phyloP scores from a whole-genome alignment of 208 protist genomes.

The Acanthamoeba sp. region DNA sequence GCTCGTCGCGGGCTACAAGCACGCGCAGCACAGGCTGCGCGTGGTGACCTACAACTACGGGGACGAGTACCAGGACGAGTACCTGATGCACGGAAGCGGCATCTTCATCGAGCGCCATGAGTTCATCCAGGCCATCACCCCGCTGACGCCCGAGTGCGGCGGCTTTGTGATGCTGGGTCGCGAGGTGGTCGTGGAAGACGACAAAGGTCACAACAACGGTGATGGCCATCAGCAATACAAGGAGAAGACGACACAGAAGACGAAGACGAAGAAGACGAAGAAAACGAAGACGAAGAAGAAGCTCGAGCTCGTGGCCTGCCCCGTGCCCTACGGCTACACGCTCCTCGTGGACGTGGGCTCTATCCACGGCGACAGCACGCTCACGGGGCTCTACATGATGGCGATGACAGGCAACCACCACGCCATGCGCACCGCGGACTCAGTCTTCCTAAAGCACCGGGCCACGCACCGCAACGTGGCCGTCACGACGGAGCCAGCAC shows the following conservation, averaged over 20 bases:
- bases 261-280: too few species aligned
- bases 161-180: slow-evolving; percentile 14
- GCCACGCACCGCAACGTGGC: not conserved
- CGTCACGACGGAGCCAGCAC: not conserved
- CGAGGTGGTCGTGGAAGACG: not conserved
- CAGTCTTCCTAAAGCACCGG: slow-evolving; percentile 48
- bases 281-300: not conserved
- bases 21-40: slow-evolving; percentile 62
- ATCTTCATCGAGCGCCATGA: slow-evolving; percentile 36
- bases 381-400: slow-evolving; percentile 69
- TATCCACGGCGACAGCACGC: slow-evolving; percentile 63
- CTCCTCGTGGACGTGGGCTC: slow-evolving; percentile 58
- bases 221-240: too few species aligned
- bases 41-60: slow-evolving; percentile 69
- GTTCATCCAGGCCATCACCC: slow-evolving; percentile 46
- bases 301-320: slow-evolving; percentile 39
- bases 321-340: slow-evolving; percentile 62
- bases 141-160: not conserved
- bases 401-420: slow-evolving; percentile 68
- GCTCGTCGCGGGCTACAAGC: not conserved
- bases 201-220: not conserved
- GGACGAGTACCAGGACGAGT: not conserved
- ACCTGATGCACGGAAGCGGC: slow-evolving; percentile 25
- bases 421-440: slow-evolving; percentile 61
- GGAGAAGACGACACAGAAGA: too few species aligned